A percentile compares a stretch with the other conserved stretches of the same genome.
Conservation (phyloP, 192 early-diverging fungal species). For the Backusella morwellensis region DNA sequence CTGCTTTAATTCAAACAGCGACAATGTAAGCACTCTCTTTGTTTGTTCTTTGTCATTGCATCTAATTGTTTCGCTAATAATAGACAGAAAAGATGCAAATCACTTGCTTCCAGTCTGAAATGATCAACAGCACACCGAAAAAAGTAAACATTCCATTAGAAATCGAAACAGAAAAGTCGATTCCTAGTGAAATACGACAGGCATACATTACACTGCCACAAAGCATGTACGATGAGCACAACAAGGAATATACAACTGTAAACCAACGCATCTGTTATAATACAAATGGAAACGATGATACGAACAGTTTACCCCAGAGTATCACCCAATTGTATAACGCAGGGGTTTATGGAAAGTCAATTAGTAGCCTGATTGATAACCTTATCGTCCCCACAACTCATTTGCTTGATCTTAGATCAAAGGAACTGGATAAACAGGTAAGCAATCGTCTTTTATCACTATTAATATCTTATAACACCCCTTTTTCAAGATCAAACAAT, state of each 20-base stretch:
- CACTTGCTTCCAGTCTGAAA: slow-evolving; percentile 47
- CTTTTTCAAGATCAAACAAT: not conserved
- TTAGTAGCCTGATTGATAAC: slow-evolving; percentile 42
- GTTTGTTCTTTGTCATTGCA: too few relatives aligned
- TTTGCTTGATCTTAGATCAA: slow-evolving; percentile 8
- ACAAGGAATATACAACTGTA: slow-evolving; percentile 25
- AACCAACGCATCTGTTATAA: not conserved
- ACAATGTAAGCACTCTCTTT: slow-evolving; percentile 24
- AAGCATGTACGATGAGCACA: slow-evolving; percentile 46
- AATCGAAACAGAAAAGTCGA: not conserved
- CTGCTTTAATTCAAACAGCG: slow-evolving; percentile 42
- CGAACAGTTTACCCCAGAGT: slow-evolving; percentile 26
- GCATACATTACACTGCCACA: slow-evolving; percentile 35
- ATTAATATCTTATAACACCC: not conserved
- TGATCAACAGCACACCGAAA: slow-evolving; percentile 11
- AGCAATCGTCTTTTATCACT: not conserved
- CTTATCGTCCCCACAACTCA: slow-evolving; percentile 40
- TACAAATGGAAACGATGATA: not conserved
- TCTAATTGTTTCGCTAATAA: not conserved
- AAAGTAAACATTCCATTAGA: not conserved
- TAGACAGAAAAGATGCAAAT: slow-evolving; percentile 45
- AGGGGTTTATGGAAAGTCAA: slow-evolving; percentile 42
- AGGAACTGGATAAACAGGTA: slow-evolving; percentile 17
- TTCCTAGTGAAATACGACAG: slow-evolving; percentile 30
- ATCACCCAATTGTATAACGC: slow-evolving; percentile 46